phyloP scores from a whole-genome alignment of 148 eudicot genomes.

The Pouteria glomerata region DNA sequence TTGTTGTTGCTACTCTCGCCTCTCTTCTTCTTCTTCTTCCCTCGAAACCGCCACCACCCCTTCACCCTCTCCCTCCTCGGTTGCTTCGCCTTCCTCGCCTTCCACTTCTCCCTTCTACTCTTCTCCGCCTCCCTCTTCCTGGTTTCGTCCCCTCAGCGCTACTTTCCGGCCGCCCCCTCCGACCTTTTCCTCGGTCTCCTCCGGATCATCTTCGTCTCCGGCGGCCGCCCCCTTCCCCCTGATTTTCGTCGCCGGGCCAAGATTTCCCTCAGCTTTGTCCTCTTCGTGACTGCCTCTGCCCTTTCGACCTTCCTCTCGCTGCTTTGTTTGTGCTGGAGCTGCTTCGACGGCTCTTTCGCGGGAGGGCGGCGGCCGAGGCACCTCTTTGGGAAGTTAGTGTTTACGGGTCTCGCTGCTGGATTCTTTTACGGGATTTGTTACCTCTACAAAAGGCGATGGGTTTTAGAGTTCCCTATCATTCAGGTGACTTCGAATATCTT shows the following conservation, averaged over 20 bases:
- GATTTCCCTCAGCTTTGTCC: conserved; percentile 34
- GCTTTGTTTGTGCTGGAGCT: conserved; percentile 30
- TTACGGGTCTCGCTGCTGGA: conserved; percentile 53
- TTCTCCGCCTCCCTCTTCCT: conserved; percentile 20
- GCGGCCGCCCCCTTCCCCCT: conserved; percentile 7
- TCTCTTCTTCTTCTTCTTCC: conserved; percentile 19
- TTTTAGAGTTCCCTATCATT: conserved; percentile 71
- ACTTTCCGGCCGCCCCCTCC: conserved; percentile 30
- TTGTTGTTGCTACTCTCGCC: conserved; percentile 13
- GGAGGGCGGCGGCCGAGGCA: conserved; percentile 6
- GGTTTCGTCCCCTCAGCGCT: conserved; percentile 39
- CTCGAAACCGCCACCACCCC: neutral
- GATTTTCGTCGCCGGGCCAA: conserved; percentile 36
- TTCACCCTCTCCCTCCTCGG: conserved; percentile 23
- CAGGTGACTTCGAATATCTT: conserved; percentile 72
- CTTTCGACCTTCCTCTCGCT: conserved; percentile 41
- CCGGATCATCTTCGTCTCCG: conserved; percentile 39
- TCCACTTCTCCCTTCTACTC: conserved; percentile 31
- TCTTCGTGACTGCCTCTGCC: conserved; percentile 32
- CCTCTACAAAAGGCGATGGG: conserved; percentile 50
- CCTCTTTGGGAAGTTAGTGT: conserved; percentile 27
- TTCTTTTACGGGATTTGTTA: conserved; percentile 55
- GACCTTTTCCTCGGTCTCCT: conserved; percentile 30
- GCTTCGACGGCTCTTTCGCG: conserved; percentile 12
- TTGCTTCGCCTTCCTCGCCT: conserved; percentile 16